These are phyloP conservation scores for Solidago caesia DNA, from an alignment of 129 eudicot genomes.

Conservation along the genomic window DNA sequence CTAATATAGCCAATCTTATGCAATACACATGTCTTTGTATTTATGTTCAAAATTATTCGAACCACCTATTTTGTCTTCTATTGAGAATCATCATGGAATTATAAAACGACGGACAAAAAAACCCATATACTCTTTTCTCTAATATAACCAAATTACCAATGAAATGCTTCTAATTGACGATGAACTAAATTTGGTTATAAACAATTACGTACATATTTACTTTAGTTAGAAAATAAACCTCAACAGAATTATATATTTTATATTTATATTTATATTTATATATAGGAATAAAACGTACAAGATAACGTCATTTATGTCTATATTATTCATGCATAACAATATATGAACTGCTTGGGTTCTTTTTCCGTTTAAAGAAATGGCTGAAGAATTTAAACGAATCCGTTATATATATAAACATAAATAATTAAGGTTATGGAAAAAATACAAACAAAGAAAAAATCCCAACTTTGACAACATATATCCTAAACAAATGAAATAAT, in stretches of 20 bases:
- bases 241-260: no score
- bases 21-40: neutral
- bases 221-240: no score
- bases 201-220: no score
- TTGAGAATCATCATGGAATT: neutral
- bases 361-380: neutral
- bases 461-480: neutral
- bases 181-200: no score
- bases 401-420: conserved; percentile 18
- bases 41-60: neutral
- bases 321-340: neutral
- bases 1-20: neutral
- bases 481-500: conserved; percentile 36
- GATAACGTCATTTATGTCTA: no score
- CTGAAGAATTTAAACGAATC: neutral
- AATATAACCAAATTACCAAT: no score
- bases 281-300: no score
- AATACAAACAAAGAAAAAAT: neutral
- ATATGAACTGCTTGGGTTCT: neutral
- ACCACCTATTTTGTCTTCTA: neutral
- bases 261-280: no score
- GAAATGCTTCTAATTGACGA: no score
- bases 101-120: neutral
- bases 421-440: conserved; percentile 15
- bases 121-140: no score